Evolutionary conservation across 2,329 filamentous ascomycete species (phyloP), one percentile per base, ranked within the genome.

Genomic region (Berkeleyomyces basicola): DNA sequence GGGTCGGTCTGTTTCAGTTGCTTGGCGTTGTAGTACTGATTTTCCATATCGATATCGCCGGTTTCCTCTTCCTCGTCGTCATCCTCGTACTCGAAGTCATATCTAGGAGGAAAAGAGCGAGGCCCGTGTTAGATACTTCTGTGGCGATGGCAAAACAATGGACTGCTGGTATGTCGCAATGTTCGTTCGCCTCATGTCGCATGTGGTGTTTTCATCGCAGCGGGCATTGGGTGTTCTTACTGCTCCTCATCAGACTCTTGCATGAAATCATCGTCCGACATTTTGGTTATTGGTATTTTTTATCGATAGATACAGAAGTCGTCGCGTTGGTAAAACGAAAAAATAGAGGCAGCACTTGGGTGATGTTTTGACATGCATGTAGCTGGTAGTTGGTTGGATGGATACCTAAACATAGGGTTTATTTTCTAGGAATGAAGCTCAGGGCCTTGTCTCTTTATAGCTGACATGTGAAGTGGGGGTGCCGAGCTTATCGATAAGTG

Each of bases 21-120:
- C 76, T 99, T 99, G 51, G 93, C 93, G 75, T 96, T 97, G 80
- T 97, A 99, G 78, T 99, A 99, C 76, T 96, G 96, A 78, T 99
- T 99, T 73, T 99, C 93, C 72, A 97, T 95, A 68, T 92, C 90
- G 69, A 96, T 88, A 72, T 96, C 90, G 64, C 86, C 90, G 40
- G 82, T 86, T 51, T 95, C 88, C 58, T 93, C 90, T 63, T 96
- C 90, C 67, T 90, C 90, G 64, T 85, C 93, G 67, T 90, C 90
- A 65, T 85, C 93, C 72, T 96, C 92, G 74, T 96, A 97, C 71
- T 97, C 92, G 72, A 97, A 97, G 75, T 97, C 93, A 72, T 96
- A 96, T 83, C 75, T 77, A 61, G 9, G 14, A 42, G 42, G 7
- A 44, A 23, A 55, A 55, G 61, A 23, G 9, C 10, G 10, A 64